phyloP scores from a whole-genome alignment of 495 filamentous ascomycete genomes.

The Cercophora newfieldiana region DNA sequence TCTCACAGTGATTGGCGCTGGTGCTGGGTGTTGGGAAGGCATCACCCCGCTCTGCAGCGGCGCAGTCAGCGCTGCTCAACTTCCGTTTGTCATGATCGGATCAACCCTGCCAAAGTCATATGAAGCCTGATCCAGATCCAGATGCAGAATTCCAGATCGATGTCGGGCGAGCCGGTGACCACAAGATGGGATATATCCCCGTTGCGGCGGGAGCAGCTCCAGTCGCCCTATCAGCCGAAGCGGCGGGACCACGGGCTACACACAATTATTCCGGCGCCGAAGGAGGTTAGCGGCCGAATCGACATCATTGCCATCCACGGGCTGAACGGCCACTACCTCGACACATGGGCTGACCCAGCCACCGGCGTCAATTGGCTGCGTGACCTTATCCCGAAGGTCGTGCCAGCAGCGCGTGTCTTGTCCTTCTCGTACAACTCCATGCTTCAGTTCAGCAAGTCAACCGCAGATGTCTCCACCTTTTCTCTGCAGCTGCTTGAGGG shows the following conservation, averaged over 20 bases:
- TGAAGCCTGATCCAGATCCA: no score
- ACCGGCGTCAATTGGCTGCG: neutral
- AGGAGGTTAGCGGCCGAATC: neutral
- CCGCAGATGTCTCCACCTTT: neutral
- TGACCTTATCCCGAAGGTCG: neutral
- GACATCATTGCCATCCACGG: constrained; percentile 2
- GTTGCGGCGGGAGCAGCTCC: no score
- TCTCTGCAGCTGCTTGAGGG: neutral
- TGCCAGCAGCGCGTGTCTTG: neutral
- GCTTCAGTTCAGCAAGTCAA: constrained; percentile 8
- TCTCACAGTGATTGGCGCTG: no score
- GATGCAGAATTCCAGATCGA: no score
- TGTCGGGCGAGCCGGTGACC: no score
- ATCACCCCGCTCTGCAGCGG: no score
- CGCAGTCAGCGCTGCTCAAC: no score
- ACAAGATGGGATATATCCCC: no score
- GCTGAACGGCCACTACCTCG: neutral
- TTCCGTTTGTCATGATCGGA: no score
- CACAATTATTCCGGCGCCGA: neutral
- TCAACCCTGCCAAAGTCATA: no score
- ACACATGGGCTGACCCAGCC: neutral
- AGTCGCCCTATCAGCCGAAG: no score
- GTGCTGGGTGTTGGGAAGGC: no score
- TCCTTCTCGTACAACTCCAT: constrained; percentile 6
- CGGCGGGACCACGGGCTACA: neutral